Percentiles rank a stretch among this genome's conserved stretches.
Evolutionary conservation across 2,329 filamentous ascomycete genomes (phyloP).

Genomic region (Aureobasidium sp.): DNA sequence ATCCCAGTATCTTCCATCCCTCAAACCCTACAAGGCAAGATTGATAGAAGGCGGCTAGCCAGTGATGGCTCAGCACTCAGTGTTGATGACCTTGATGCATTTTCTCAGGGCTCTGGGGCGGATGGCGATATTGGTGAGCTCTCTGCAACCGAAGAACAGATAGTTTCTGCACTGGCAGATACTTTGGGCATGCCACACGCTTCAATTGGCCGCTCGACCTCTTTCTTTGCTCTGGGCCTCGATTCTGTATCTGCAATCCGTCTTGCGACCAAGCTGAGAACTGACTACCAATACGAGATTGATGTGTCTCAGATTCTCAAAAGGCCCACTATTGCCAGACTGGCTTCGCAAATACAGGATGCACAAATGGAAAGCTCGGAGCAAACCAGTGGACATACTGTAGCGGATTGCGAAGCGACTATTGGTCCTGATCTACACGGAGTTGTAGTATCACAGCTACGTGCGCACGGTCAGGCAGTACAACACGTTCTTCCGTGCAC

Average conservation of each 20-base stretch:
- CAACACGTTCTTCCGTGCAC: conserved; percentile 69
- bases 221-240: conserved; percentile 70
- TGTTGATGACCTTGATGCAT: conserved; percentile 38
- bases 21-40: conserved; percentile 66
- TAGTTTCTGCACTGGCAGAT: conserved; percentile 51
- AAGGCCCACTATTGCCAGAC: conserved; percentile 56
- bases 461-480: conserved; percentile 32
- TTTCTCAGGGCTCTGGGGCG: conserved; percentile 29
- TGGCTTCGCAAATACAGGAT: conserved; percentile 39
- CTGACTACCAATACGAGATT: conserved; percentile 42
- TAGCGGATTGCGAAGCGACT: background rate
- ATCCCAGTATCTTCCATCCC: conserved; percentile 65
- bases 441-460: conserved; percentile 14
- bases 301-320: conserved; percentile 65
- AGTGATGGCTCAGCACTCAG: conserved; percentile 43
- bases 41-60: conserved; percentile 54
- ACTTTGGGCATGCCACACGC: conserved; percentile 40
- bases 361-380: conserved; percentile 22
- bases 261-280: conserved; percentile 54
- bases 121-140: conserved; percentile 38
- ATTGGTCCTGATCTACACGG: conserved; percentile 6
- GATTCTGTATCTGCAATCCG: conserved; percentile 78
- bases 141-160: conserved; percentile 48
- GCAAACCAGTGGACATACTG: background rate
- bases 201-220: conserved; percentile 56